Evolutionary conservation across 495 filamentous ascomycete genomes (phyloP), one percentile per base, ranked within the genome.

Genomic region (Penicillium antarcticum): DNA sequence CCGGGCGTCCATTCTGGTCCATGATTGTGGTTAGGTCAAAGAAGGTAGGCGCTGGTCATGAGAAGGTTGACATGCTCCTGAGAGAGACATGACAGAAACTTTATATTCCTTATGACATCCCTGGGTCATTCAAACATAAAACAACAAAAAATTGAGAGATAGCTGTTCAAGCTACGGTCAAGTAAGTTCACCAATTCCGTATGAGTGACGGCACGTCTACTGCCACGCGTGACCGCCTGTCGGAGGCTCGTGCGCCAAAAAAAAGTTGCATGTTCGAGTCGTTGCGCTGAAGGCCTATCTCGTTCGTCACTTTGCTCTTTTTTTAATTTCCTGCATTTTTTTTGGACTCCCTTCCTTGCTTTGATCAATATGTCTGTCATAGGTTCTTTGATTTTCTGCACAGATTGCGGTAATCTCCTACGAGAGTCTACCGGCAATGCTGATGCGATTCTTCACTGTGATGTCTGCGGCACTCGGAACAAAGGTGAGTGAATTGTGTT

Each of bases 361-460:
- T 13, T 31, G 14, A 3, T 31, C 55, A 73, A 53, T 24, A 96
- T 96, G 91, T 84, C 92, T 51, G 82, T 85, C 9, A 88, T 96
- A 53, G 92, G 91, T 19, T 94, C 91, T 24, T 76, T 96, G 26
- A 83, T 96, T 35, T 98, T 98, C 72, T 97, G 94, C 73, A 90
- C 83, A 14, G 89, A 91, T 65, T 96, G 92, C 67, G 92, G 92
- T 40, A 92, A 95, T 68, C 80, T 97, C 2, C 80, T 98, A 39
- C 89, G 94, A 19, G 79, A 82, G 19, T 88, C 88, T 18, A 83
- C 86, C 42, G 88, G 89, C 34, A 81, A 83, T 53, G 75, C 81
- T 48, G 86, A 89, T 61, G 85, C 84, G 13, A 82, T 87, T 47
- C 70, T 98, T 18, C 72, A 77, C 54, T 98, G 92, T 75, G 84